Base-by-base conservation (phyloP, 192 early-diverging fungal species). In the Coemansia javaensis region DNA sequence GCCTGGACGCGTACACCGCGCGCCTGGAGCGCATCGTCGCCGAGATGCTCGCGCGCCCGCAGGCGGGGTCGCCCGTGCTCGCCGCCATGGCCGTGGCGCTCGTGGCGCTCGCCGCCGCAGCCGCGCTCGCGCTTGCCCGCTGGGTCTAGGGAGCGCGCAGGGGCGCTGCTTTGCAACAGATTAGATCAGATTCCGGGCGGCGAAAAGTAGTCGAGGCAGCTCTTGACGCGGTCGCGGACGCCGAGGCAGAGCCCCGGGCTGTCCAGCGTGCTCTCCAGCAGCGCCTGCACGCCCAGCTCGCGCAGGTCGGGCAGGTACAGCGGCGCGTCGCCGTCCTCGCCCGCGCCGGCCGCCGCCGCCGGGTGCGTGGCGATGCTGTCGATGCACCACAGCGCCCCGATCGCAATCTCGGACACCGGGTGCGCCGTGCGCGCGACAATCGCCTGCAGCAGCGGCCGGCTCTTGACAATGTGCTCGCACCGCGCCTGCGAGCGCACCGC, bases 11-110 rank as follows among this genome's bases (percentile, higher is more conserved):
- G 0, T 93, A 91, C 68, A 81, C 79, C 0, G 66, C 54, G 43
- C 75, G 82, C 44, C 65, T 95, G 36, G 87, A 93, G 32, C 59
- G 54, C 3, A 47, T 90, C 41, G 49, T 94, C 18, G 33, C 40
- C 0, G 58, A 68, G 32, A 60, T 84, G 38, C 56, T 54, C 0
- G 11, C 48, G 50, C 47, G 42, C 27, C 64, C 65, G 5, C 38
- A 49, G 15, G 18, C 41, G 2, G 44, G 53, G 10, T 65, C 69
- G 11, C 11, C 35, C 7, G 57, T 73, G 17, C 18, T 73, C n/a
- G 69, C n/a, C n/a, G n/a, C n/a, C n/a, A 20, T 44, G 5, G 33
- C 58, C 2, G 35, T 60, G n/a, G n/a, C n/a, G n/a, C n/a, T n/a
- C n/a, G n/a, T n/a, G n/a, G n/a, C n/a, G 28, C 17, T 17, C 5